These are phyloP conservation scores for Mycosphaerella sp. DNA, from an alignment of 2,329 filamentous ascomycete species.

Conservation along the genomic window DNA sequence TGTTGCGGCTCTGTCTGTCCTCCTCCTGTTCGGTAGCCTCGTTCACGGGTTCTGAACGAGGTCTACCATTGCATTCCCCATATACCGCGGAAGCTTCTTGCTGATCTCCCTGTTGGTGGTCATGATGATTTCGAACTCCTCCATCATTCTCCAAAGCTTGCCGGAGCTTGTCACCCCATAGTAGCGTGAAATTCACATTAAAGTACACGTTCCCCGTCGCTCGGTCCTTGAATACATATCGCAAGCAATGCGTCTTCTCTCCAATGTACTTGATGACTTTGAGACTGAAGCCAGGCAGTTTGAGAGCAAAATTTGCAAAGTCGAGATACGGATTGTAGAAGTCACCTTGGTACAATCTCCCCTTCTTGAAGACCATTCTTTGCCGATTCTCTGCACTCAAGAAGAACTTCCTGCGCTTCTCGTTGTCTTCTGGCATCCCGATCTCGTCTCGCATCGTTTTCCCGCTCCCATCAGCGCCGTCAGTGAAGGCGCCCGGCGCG, in stretches of 20 bases:
- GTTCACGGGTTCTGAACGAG: background rate
- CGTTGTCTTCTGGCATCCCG: conserved; percentile 35
- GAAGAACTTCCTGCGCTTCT: conserved; percentile 43
- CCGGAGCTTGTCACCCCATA: conserved; percentile 40
- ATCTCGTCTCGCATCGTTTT: conserved; percentile 25
- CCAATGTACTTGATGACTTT: conserved; percentile 43
- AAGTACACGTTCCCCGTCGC: conserved; percentile 38
- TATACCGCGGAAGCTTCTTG: background rate
- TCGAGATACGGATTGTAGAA: conserved; percentile 47
- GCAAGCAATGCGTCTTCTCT: conserved; percentile 42
- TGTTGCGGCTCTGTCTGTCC: too few relatives aligned
- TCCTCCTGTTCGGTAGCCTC: too few relatives aligned
- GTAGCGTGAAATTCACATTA: conserved; percentile 42
- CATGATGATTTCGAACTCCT: too few relatives aligned
- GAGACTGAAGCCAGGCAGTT: conserved; percentile 42
- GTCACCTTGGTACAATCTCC: conserved; percentile 40
- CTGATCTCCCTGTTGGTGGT: conserved; percentile 18
- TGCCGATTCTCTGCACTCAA: conserved; percentile 34
- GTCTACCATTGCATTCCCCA: background rate
- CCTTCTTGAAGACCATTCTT: conserved; percentile 40
- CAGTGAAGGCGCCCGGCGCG: conserved; percentile 31
- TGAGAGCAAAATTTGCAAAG: conserved; percentile 42
- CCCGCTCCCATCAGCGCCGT: conserved; percentile 39
- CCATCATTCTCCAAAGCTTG: conserved; percentile 25
- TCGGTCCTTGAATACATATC: conserved; percentile 43